Conservation (phyloP, 179 eudicot species). For the Vitellaria paradoxa region DNA sequence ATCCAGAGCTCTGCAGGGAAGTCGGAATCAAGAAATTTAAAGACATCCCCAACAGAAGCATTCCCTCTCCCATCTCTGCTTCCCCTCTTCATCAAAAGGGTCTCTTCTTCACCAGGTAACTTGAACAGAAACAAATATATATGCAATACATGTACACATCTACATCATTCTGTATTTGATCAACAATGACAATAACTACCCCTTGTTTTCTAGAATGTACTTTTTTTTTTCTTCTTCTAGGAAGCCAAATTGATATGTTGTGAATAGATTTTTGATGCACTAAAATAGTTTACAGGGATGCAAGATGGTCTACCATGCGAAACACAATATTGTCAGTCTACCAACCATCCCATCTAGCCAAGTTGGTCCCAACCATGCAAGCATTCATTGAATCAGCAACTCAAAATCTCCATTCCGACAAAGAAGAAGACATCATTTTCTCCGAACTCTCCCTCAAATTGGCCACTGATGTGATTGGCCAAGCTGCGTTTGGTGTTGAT, state of each 20-base stretch:
- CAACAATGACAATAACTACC: no score
- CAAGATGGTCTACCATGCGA: constrained; percentile 91
- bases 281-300: constrained; percentile 45
- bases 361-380: constrained; percentile 79
- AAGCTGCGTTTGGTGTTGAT: constrained; percentile 86
- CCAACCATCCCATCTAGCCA: constrained; percentile 92
- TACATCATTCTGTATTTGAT: no score
- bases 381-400: constrained; percentile 54
- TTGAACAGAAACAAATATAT: no score
- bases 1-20: constrained; percentile 91
- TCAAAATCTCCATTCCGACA: constrained; percentile 30
- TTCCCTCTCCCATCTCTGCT: constrained; percentile 87
- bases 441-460: constrained; percentile 68
- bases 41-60: constrained; percentile 73
- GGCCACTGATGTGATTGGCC: constrained; percentile 85
- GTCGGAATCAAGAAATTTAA: constrained; percentile 91
- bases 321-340: constrained; percentile 87
- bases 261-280: no score
- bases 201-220: no score
- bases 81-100: constrained; percentile 93
- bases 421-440: constrained; percentile 46
- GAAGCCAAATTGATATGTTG: no score
- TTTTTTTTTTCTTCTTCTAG: no score
- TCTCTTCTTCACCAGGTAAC: constrained; percentile 80
- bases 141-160: no score